These are phyloP conservation scores for Helicostylum pulchrum DNA, from an alignment of 192 early-diverging fungal species.

Conservation along the genomic window DNA sequence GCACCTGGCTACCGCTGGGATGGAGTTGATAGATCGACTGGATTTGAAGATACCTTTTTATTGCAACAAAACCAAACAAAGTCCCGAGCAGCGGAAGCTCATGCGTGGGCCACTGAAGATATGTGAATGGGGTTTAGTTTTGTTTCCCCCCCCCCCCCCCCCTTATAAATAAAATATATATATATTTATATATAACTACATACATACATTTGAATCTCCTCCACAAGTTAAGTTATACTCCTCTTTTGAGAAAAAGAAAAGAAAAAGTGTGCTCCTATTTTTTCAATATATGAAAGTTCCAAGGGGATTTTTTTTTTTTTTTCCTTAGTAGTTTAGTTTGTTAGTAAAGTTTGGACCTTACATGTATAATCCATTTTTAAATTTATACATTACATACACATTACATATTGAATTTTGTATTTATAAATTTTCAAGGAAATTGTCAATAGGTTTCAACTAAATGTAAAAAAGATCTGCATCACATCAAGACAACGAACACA, in stretches of 20 bases:
- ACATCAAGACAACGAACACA: conserved; percentile 11
- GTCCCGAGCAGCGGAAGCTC: conserved; percentile 43
- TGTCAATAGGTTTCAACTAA: conserved; percentile 10
- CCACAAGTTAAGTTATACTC: not conserved
- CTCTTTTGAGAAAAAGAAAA: not conserved
- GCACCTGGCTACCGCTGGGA: conserved; percentile 68
- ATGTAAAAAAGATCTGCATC: conserved; percentile 13
- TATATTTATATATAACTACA: not conserved
- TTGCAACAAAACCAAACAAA: conserved; percentile 31
- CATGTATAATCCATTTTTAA: conserved; percentile 9
- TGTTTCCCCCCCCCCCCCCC: too few species aligned
- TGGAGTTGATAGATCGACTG: conserved; percentile 64
- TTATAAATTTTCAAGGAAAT: not conserved
- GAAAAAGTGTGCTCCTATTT: not conserved
- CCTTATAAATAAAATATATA: not conserved
- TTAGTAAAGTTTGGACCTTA: not conserved
- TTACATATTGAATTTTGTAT: conserved; percentile 9
- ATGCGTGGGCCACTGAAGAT: conserved; percentile 60
- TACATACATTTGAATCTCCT: not conserved
- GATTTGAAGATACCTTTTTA: conserved; percentile 55
- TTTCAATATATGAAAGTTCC: conserved; percentile 1
- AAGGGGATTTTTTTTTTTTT: not conserved
- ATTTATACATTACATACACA: conserved; percentile 10
- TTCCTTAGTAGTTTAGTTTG: not conserved
- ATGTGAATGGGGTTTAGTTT: conserved; percentile 39